Evolutionary conservation across 2,329 filamentous ascomycete species (phyloP), one percentile per base, ranked within the genome.

Genomic region (Chrysosphaeria jannelii): DNA sequence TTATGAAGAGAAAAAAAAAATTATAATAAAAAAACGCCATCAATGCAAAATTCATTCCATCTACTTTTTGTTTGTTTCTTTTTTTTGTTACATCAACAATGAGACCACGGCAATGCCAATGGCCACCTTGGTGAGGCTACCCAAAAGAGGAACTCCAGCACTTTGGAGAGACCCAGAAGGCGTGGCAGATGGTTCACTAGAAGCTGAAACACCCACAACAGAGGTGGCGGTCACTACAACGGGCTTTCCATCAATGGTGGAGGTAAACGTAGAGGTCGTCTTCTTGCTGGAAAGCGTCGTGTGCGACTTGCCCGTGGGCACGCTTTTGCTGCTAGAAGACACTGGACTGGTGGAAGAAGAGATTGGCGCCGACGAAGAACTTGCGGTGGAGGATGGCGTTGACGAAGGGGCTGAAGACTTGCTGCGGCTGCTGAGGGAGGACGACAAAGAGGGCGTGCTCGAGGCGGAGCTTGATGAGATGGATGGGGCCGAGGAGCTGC

Each of bases 141-240:
- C 12, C n/a, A 13, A 17, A 10, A 26, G 2, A 5, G 27, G 27
- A 10, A 21, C 22, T 2, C 28, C 30, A 6, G 36, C 37, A 4
- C 27, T 38, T 32, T 45, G 42, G 11, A 45, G 37, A 12, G 29
- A 10, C 18, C 19, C 19, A 11, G 10, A 36, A 11, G 34, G 35
- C 15, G 42, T 39, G 10, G 44, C 41, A 4, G 29, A 40, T 6
- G 41, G 37, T 4, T 43, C 38, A 3, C 13, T 24, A 15, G 25
- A 25, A 41, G 10, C 33, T 8, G 45, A 40, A 19, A 50, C 46
- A 12, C 41, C 45, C 3, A 57, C 51, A 34, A 42, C 51, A 1
- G 50, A 51, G 2, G 52, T 57, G n/a, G 44, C 44, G 8, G 51
- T 56, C 23, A 55, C 37, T 8, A 47, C 43, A 3, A 45, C 45